Percentiles rank a stretch among this genome's conserved stretches.
Evolutionary conservation across 2,329 filamentous ascomycete genomes (phyloP).

Genomic region (Rutstroemia sp.): DNA sequence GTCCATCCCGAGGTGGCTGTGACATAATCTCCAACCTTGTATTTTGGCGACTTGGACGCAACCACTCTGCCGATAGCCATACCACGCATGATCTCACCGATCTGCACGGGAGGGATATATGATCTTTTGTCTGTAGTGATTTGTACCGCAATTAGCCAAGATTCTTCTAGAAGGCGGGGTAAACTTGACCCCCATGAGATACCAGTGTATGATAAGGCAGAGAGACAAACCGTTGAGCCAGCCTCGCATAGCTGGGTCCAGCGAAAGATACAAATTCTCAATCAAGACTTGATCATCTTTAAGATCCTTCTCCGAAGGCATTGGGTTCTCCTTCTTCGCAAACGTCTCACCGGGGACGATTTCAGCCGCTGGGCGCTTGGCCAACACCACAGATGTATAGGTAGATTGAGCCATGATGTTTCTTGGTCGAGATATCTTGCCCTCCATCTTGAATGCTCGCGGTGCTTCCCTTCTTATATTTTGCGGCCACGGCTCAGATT

Average conservation of each 20-base stretch:
- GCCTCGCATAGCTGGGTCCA: conserved; percentile 71
- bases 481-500: no score
- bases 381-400: conserved; percentile 44
- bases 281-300: conserved; percentile 59
- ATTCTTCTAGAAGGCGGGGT: background rate
- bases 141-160: background rate
- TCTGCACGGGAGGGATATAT: conserved; percentile 61
- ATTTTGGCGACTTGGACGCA: conserved; percentile 49
- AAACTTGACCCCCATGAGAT: background rate
- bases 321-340: conserved; percentile 40
- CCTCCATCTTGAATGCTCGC: conserved; percentile 12
- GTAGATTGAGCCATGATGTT: conserved; percentile 28
- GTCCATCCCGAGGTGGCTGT: conserved; percentile 53
- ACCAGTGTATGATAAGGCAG: background rate
- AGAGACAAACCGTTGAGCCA: conserved; percentile 52
- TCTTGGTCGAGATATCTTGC: conserved; percentile 12
- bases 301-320: conserved; percentile 39
- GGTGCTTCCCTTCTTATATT: background rate
- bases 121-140: conserved; percentile 38
- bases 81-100: conserved; percentile 64
- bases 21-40: conserved; percentile 52
- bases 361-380: conserved; percentile 51
- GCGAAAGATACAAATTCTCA: conserved; percentile 54
- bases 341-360: conserved; percentile 64
- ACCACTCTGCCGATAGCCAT: conserved; percentile 51